phyloP scores from a whole-genome alignment of 2,329 filamentous ascomycete genomes.

The Colletotrichum limetticola region DNA sequence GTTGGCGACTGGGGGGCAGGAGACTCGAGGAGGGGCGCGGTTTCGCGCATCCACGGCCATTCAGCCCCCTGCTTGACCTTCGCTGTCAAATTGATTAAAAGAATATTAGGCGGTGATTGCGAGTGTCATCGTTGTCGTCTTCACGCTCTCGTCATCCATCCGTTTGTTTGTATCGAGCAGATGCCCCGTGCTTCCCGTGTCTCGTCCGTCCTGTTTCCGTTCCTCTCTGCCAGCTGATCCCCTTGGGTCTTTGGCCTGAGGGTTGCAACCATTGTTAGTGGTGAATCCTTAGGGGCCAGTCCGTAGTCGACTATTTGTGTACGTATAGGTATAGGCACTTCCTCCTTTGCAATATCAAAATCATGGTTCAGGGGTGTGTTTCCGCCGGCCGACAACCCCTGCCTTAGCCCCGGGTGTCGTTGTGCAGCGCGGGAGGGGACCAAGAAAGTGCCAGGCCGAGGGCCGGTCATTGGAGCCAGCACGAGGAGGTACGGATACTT shows the following conservation, averaged over 20 bases:
- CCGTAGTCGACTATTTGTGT: not conserved
- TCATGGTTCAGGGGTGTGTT: conserved; percentile 22
- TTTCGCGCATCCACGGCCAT: conserved; percentile 10
- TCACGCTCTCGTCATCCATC: not conserved
- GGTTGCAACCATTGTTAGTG: not conserved
- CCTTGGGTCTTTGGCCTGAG: not conserved
- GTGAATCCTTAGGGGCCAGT: not conserved
- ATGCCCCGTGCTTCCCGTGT: not conserved
- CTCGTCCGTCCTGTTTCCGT: not conserved
- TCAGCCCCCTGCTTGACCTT: conserved; percentile 16
- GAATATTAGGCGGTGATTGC: conserved; percentile 4
- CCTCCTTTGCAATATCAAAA: not conserved
- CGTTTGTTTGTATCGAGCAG: not conserved
- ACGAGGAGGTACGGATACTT: not conserved
- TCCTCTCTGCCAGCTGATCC: not conserved
- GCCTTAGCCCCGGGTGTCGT: conserved; percentile 31
- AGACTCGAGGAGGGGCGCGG: not conserved
- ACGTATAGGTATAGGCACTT: not conserved
- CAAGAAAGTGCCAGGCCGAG: conserved; percentile 25
- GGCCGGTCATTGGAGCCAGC: not conserved
- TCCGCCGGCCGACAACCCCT: conserved; percentile 26
- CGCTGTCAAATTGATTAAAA: conserved; percentile 21
- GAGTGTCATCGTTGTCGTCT: not conserved
- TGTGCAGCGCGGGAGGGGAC: conserved; percentile 10
- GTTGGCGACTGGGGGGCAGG: not conserved